Base-by-base conservation (phyloP, 345 rosid species). In the Mallotus nudiflorus region DNA sequence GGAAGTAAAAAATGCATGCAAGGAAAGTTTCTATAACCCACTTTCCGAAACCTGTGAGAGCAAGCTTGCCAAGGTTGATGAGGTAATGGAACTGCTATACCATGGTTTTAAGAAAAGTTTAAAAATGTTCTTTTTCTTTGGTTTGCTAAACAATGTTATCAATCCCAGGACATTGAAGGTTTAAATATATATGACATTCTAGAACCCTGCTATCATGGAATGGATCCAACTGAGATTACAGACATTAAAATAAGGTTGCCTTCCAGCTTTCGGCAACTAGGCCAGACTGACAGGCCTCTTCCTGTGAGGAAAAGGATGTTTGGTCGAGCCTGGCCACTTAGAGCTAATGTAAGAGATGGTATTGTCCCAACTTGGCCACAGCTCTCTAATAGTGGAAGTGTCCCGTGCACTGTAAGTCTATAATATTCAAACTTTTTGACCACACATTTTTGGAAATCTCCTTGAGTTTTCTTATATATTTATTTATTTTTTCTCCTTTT, bases 321-420 rank as follows among this genome's bases (percentile, higher is more conserved):
- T 70, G 96, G 98, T 63, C 97, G 94, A 15, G 91, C 96, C 8
- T 91, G 98, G 98, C 98, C 98, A 31, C 33, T 91, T 40, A 81
- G 92, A 70, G 88, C 89, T 72, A 79, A 85, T 59, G 96, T 90
- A n/a, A 89, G 87, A 85, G 91, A 84, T 33, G 97, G 97, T 58
- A 65, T 78, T 63, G 86, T 94, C 78, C 96, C 95, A 66, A 88
- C 85, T 62, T 94, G 98, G 98, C 86, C 97, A 19, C 86, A 94
- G 76, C 79, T 94, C 70, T 84, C 84, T 51, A 78, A 78, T 65
- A 57, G 68, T 70, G 0, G 31, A 1, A 3, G 27, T 25, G 78
- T 81, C 73, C 85, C 92, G 19, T 94, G 98, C 82, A 76, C 81
- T 31, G 98, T 94, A 75, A 86, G 94, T 79, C 39, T 46, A 29